phyloP scores from a whole-genome alignment of 1,284 basidiomycete genomes.

The Neonothopanus nambi region DNA sequence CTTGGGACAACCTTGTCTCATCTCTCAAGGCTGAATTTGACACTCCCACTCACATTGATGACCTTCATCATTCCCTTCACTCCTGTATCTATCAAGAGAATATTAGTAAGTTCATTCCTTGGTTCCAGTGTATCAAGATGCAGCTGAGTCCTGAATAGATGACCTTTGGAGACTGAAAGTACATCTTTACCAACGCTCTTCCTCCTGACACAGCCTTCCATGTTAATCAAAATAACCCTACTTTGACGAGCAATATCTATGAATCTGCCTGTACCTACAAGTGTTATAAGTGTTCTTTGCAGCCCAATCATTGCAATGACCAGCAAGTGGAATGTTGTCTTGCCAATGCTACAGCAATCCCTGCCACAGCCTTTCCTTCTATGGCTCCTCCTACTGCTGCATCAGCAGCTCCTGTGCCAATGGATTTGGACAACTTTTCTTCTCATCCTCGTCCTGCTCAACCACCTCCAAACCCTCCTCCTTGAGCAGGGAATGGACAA shows the following conservation, averaged over 20 bases:
- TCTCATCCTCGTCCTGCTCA: not conserved
- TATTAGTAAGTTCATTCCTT: constrained; percentile 1
- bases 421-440: not conserved
- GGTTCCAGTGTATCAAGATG: constrained; percentile 3
- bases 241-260: not conserved
- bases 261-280: not conserved
- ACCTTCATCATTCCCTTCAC: too few relatives aligned
- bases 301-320: not conserved
- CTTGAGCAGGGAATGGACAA: not conserved
- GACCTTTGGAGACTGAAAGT: constrained; percentile 7
- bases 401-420: not conserved
- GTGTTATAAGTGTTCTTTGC: not conserved
- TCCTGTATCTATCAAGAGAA: too few relatives aligned
- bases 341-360: not conserved
- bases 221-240: not conserved
- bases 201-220: not conserved
- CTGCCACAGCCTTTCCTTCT: too few relatives aligned
- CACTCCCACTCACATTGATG: not conserved
- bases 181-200: not conserved
- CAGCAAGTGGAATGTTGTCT: not conserved
- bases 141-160: constrained; percentile 1
- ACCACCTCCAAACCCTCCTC: too few relatives aligned
- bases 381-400: not conserved
- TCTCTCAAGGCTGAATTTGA: not conserved
- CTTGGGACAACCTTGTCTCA: not conserved